Base-by-base conservation (phyloP, 1,139 yeast species). In the Scheffersomyces cryptocercus region DNA sequence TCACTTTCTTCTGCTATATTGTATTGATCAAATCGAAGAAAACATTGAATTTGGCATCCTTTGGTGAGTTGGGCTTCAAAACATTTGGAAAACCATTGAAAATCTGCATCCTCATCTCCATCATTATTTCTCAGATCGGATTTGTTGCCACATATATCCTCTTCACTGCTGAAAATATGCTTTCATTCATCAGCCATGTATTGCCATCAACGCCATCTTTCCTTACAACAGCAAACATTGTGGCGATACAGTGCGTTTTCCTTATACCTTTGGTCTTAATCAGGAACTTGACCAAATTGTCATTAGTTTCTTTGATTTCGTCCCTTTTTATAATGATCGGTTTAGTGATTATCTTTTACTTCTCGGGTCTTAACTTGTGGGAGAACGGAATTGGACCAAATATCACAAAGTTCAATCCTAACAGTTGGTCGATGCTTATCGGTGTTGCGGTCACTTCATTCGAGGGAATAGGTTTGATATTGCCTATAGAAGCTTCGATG, bases 401-500 rank as follows among this genome's bases (percentile, higher is more conserved):
- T 50, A 70, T 78, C 35, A 59, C 60, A 20, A 65, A 69, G 14
- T 79, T 85, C 59, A 85, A 85, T 59, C 51, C 77, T n/a, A 72
- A 75, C 37, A 68, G 77, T 45, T 86, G 90, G 85, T 79, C 91
- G 2, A 70, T 86, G 69, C 82, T 85, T 50, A 79, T 86, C 45
- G 95, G 95, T 3, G 88, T 87, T 2, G 91, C 91, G 0, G 88
- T 86, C 15, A 85, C 88, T 46, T 84, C 93, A 1, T 86, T 84
- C 56, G 95, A 86, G 66, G 95, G 95, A 1, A 84, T 86, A 48
- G 93, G 95, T 0, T 67, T 86, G 36, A 84, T 86, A 39, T 77
- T 86, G 34, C 95, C 93, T 1, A 85, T 86, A 29, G 89, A 86
- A 57, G 80, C 85, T 42, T 80, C 91, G 3, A 86, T 86, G 93